phyloP scores from a whole-genome alignment of 108 stramenopile species.

The Cylindrotheca fusiformis region DNA sequence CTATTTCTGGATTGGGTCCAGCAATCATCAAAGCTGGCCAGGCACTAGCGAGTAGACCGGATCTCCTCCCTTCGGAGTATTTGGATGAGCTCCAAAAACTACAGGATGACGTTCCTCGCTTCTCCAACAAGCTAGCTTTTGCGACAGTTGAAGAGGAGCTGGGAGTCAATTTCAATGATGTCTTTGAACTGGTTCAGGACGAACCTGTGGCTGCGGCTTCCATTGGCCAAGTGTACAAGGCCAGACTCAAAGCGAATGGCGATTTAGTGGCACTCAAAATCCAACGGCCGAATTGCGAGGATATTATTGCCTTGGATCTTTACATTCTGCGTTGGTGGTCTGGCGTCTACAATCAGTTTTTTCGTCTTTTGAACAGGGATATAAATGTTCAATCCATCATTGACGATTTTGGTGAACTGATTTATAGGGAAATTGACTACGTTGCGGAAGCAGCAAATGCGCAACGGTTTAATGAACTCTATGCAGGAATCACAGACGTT shows the following conservation, averaged over 20 bases:
- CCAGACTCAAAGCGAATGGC: conserved; percentile 79
- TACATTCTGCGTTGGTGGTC: conserved; percentile 94
- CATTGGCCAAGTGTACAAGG: conserved; percentile 93
- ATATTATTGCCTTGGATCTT: conserved; percentile 92
- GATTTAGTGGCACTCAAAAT: conserved; percentile 92
- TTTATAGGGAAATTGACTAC: conserved; percentile 97
- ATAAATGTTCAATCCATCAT: conserved; percentile 90
- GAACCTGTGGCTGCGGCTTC: conserved; percentile 87
- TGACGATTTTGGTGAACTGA: conserved; percentile 94
- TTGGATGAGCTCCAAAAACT: conserved; percentile 93
- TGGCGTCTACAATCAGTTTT: conserved; percentile 76
- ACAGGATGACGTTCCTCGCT: conserved; percentile 93
- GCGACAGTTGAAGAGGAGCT: conserved; percentile 81
- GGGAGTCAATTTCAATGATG: conserved; percentile 50
- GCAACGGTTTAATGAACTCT: conserved; percentile 91
- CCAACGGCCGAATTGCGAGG: conserved; percentile 92
- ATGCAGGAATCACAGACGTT: conserved; percentile 84
- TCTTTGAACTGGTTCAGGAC: conserved; percentile 85
- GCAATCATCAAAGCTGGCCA: conserved; percentile 96
- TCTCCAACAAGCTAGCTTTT: conserved; percentile 83
- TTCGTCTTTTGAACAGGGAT: conserved; percentile 72
- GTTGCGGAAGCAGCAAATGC: conserved; percentile 95
- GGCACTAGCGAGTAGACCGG: conserved; percentile 88
- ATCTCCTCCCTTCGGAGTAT: conserved; percentile 92
- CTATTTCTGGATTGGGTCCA: conserved; percentile 85